Percentiles rank a stretch among this genome's conserved stretches.
Evolutionary conservation across 108 stramenopile species (phyloP).

Genomic region (Chaetoceros tenuissimus): DNA sequence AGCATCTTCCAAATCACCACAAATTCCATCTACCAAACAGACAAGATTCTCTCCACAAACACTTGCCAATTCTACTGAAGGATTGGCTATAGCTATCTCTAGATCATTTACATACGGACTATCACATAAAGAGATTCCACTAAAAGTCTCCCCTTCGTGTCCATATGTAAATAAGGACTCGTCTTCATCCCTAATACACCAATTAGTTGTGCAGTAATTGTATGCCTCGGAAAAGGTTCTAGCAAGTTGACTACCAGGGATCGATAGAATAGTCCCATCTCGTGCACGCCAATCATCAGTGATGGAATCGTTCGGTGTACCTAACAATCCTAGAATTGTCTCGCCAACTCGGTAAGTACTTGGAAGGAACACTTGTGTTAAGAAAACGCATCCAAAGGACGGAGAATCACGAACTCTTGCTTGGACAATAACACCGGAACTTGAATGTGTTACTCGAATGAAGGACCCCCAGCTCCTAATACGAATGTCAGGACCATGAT

Average conservation of each 20-base stretch:
- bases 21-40: constrained; percentile 14
- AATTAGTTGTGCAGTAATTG: constrained; percentile 5
- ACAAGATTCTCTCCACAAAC: constrained; percentile 6
- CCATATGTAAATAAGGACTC: constrained; percentile 6
- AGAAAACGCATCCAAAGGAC: constrained; percentile 10
- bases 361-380: constrained; percentile 7
- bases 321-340: too few relatives aligned
- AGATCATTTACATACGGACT: constrained; percentile 3
- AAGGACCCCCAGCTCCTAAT: too few relatives aligned
- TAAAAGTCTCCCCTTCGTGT: constrained; percentile 8
- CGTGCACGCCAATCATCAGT: too few relatives aligned
- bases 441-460: too few relatives aligned
- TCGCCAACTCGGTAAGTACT: constrained; percentile 3
- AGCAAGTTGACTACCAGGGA: neutral
- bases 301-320: too few relatives aligned
- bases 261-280: neutral
- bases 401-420: neutral
- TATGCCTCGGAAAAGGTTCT: constrained; percentile 11
- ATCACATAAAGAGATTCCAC: constrained; percentile 1
- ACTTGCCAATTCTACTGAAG: constrained; percentile 7
- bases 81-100: constrained; percentile 7
- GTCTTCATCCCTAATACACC: constrained; percentile 4
- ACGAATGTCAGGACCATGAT: neutral
- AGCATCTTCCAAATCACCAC: constrained; percentile 7
- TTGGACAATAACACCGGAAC: too few relatives aligned